Percentiles rank a stretch among this genome's conserved stretches.
phyloP scores from a whole-genome alignment of 192 early-diverging fungal genomes.

The Podila clonocystis region DNA sequence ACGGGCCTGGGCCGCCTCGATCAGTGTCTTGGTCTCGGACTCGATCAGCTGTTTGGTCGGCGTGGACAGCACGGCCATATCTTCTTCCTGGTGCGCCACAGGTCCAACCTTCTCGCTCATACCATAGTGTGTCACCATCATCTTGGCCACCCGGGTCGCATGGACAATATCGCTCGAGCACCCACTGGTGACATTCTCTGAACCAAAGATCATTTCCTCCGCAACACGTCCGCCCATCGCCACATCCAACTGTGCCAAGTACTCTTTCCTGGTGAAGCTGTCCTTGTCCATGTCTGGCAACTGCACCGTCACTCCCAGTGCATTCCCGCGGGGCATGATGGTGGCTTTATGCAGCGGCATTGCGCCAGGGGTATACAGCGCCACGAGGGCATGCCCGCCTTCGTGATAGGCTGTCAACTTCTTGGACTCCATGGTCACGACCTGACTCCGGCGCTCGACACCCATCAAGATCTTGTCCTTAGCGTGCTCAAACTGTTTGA shows the following conservation, averaged over 20 bases:
- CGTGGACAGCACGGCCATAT: constrained; percentile 73
- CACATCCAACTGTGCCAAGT: constrained; percentile 91
- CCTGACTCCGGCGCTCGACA: constrained; percentile 90
- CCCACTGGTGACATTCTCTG: constrained; percentile 94
- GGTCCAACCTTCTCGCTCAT: constrained; percentile 97
- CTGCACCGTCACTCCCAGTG: constrained; percentile 90
- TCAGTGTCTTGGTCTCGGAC: constrained; percentile 79
- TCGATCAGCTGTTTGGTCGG: constrained; percentile 88
- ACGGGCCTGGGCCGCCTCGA: constrained; percentile 79
- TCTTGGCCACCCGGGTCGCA: constrained; percentile 88
- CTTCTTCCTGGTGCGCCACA: constrained; percentile 80
- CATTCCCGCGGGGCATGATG: constrained; percentile 94
- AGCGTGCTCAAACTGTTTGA: constrained; percentile 93
- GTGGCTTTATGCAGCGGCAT: constrained; percentile 98
- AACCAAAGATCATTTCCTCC: constrained; percentile 96
- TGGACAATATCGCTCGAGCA: constrained; percentile 91
- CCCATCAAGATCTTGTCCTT: constrained; percentile 99
- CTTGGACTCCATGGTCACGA: constrained; percentile 90
- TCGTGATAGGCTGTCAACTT: constrained; percentile 97
- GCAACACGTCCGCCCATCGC: constrained; percentile 99
- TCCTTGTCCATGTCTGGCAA: constrained; percentile 93
- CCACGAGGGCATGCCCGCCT: constrained; percentile 96
- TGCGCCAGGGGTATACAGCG: constrained; percentile 94
- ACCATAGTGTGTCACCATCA: constrained; percentile 92
- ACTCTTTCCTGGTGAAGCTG: constrained; percentile 82